Evolutionary conservation across 352 stramenopile species (phyloP).

Genomic region (Peronosclerospora sorghi): DNA sequence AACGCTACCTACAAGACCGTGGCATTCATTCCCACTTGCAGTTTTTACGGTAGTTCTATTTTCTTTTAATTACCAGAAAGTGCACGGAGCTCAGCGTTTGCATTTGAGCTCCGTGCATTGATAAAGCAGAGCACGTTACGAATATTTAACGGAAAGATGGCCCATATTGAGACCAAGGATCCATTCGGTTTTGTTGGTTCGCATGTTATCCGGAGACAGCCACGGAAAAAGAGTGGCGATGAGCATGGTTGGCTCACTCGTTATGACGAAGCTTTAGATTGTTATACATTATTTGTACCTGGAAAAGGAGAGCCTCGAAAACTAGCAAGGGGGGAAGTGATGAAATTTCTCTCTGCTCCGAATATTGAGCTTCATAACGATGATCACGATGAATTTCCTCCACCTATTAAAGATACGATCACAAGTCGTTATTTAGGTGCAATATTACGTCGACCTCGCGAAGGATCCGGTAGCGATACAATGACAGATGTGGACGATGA

Average conservation of each 20-base stretch:
- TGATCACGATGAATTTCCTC: conserved; percentile 33
- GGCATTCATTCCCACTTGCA: too few relatives aligned
- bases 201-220: conserved; percentile 32
- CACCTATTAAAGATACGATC: conserved; percentile 34
- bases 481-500: conserved; percentile 5
- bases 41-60: too few relatives aligned
- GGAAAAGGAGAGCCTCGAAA: conserved; percentile 17
- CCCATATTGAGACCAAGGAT: conserved; percentile 38
- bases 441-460: conserved; percentile 13
- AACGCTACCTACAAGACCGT: too few relatives aligned
- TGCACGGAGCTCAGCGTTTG: conserved; percentile 14
- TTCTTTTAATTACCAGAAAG: too few relatives aligned
- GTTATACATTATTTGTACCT: conserved; percentile 58
- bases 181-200: conserved; percentile 53
- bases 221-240: conserved; percentile 7
- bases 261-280: conserved; percentile 48
- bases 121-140: not conserved
- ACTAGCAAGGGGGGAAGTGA: conserved; percentile 42
- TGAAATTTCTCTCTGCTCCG: conserved; percentile 46
- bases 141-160: conserved; percentile 13
- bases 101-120: conserved; percentile 3
- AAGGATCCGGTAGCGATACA: conserved; percentile 3
- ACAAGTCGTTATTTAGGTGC: conserved; percentile 46
- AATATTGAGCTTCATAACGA: conserved; percentile 40
- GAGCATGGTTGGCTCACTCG: conserved; percentile 63